Conservation (phyloP, 2,329 filamentous ascomycete genomes). For the Teratosphaeria destructans region DNA sequence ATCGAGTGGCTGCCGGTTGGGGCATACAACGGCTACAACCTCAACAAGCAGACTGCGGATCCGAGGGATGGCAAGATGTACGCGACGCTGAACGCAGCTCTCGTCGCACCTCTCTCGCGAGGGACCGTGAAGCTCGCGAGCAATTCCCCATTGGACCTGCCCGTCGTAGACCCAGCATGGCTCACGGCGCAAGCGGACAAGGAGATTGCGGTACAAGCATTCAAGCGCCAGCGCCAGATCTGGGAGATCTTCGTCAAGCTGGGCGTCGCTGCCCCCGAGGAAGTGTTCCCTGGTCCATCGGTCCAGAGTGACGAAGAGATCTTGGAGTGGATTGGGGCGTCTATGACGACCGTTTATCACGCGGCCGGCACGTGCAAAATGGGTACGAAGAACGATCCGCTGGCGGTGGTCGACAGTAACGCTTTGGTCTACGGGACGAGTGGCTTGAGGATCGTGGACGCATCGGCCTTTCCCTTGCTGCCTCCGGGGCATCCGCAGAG, state of each 20-base stretch:
- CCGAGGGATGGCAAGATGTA: slow-evolving; percentile 21
- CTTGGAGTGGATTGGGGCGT: slow-evolving; percentile 1
- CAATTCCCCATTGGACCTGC: not conserved
- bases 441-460: slow-evolving; percentile 16
- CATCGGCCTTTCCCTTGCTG: slow-evolving; percentile 11
- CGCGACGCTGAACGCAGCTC: slow-evolving; percentile 46
- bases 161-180: slow-evolving; percentile 1
- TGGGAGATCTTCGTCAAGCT: slow-evolving; percentile 1
- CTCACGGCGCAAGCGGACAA: slow-evolving; percentile 34
- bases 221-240: slow-evolving; percentile 2
- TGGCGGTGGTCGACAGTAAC: slow-evolving; percentile 8
- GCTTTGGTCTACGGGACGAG: slow-evolving; percentile 13
- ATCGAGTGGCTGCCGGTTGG: slow-evolving; percentile 1
- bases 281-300: slow-evolving; percentile 4
- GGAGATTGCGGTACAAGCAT: slow-evolving; percentile 1
- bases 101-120: slow-evolving; percentile 29
- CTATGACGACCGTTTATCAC: slow-evolving; percentile 6
- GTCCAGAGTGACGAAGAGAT: slow-evolving; percentile 6
- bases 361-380: slow-evolving; percentile 10
- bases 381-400: slow-evolving; percentile 1
- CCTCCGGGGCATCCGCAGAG: slow-evolving; percentile 17
- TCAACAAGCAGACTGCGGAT: not conserved
- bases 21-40: not conserved
- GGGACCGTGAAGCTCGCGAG: slow-evolving; percentile 2
- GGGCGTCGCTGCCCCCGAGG: not conserved